Evolutionary conservation across 2,329 filamentous ascomycete genomes (phyloP).

Genomic region (Balansia obtecta): DNA sequence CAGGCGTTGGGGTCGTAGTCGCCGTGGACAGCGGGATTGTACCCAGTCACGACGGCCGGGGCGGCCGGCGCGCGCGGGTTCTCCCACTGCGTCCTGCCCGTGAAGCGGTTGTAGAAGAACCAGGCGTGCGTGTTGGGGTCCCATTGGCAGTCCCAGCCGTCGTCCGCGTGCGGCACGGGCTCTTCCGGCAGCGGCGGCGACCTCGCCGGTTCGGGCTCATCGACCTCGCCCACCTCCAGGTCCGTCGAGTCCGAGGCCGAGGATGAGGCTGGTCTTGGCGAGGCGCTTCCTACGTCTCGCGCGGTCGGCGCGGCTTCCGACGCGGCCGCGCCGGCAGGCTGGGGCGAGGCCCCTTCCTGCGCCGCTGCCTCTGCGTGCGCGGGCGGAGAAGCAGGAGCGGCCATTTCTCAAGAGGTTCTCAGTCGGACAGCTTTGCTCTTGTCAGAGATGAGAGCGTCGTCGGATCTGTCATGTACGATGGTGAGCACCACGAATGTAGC

Average conservation of each 20-base stretch:
- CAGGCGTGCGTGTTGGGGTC: constrained; percentile 55
- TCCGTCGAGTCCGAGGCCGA: background rate
- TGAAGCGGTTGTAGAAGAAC: constrained; percentile 80
- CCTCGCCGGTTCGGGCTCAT: constrained; percentile 8
- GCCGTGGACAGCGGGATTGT: constrained; percentile 92
- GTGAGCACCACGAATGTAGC: constrained; percentile 24
- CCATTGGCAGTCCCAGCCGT: constrained; percentile 76
- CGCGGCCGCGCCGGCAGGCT: too few species aligned
- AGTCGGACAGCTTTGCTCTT: constrained; percentile 1
- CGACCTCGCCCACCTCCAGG: constrained; percentile 4
- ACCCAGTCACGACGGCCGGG: constrained; percentile 51
- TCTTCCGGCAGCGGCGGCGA: constrained; percentile 33
- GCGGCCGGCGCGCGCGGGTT: constrained; percentile 58
- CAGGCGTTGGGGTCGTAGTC: constrained; percentile 94
- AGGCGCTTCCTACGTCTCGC: background rate
- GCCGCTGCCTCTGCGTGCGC: constrained; percentile 6
- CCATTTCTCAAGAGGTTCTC: constrained; percentile 4
- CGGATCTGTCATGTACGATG: constrained; percentile 21
- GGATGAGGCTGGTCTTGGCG: background rate
- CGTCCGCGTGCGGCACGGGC: constrained; percentile 39
- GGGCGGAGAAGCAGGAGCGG: background rate
- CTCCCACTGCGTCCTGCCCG: constrained; percentile 65
- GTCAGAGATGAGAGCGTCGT: constrained; percentile 2
- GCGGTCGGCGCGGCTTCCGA: background rate
- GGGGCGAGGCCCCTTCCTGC: too few species aligned